phyloP scores from a whole-genome alignment of 768 basidiomycete species.

The Rhizopogon roseolus region DNA sequence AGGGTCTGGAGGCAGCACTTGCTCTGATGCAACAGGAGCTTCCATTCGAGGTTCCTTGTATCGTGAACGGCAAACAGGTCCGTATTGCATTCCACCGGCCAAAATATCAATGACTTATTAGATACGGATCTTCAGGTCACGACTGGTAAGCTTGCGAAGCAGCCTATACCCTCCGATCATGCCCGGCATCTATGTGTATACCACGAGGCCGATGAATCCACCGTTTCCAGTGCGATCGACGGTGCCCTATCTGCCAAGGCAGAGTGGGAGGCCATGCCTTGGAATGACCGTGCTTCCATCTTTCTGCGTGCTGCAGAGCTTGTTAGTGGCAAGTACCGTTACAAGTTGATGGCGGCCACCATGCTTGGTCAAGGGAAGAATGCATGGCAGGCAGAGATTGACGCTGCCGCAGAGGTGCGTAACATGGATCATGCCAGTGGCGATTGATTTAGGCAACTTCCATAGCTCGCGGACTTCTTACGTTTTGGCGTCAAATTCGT shows the following conservation, averaged over 20 bases:
- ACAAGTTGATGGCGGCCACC: constrained; percentile 92
- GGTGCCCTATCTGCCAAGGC: constrained; percentile 83
- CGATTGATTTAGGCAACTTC: constrained; percentile 6
- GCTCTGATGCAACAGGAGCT: constrained; percentile 74
- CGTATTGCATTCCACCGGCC: constrained; percentile 17
- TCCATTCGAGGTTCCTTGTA: constrained; percentile 90
- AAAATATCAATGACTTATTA: background rate
- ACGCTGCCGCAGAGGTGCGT: constrained; percentile 93
- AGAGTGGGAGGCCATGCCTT: constrained; percentile 92
- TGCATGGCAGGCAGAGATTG: constrained; percentile 99
- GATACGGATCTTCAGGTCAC: constrained; percentile 49
- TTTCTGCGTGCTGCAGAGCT: constrained; percentile 98
- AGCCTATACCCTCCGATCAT: constrained; percentile 85
- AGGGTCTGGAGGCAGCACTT: constrained; percentile 66
- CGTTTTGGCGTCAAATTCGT: constrained; percentile 96
- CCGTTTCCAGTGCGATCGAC: constrained; percentile 75
- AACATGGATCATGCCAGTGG: background rate
- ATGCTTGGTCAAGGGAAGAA: constrained; percentile 99
- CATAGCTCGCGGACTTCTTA: constrained; percentile 84
- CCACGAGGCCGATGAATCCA: constrained; percentile 80
- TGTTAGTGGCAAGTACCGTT: constrained; percentile 91
- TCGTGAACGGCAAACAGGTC: constrained; percentile 87
- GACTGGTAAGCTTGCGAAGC: constrained; percentile 74
- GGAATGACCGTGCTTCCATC: constrained; percentile 96
- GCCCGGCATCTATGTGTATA: constrained; percentile 76